Evolutionary conservation across 768 basidiomycete genomes (phyloP), one percentile per base, ranked within the genome.

Genomic region (Russula dissimulans): DNA sequence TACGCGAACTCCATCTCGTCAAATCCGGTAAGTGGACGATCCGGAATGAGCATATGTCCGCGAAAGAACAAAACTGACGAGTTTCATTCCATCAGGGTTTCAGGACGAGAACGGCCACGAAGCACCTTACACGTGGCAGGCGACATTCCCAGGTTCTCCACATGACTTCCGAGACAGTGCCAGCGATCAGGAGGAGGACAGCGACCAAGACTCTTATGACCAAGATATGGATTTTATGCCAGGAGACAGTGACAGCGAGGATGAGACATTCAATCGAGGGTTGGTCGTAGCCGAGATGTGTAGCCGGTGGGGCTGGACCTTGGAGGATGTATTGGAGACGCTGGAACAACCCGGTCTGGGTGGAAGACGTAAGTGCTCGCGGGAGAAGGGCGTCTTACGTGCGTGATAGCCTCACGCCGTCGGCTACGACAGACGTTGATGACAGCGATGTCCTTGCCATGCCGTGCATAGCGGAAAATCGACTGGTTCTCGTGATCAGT

Each of bases 401-500:
- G 50, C 49, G 12, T 63, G 59, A 62, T 57, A 54, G 50, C 56
- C 61, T 62, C 61, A 44, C 41, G 45, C 31, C 44, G 49, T 44
- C 61, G 46, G 39, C 47, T 53, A 36, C 17, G 61, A 39, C 45
- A 39, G 46, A 47, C 56, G 41, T 62, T 54, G 61, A 62, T 54
- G 61, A 62, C 44, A 48, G 56, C 31, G 44, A 43, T 54, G 56
- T 31, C 45, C 45, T 48, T 45, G 56, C 56, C 56, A 47, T 62
- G 61, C 61, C 61, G 61, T 52, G 56, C 61, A 62, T 62, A 52
- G 61, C 61, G 61, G 61, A 62, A 62, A 62, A 61, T 57, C 61
- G 61, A 62, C 61, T 57, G 48, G 46, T 39, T 53, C 51, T 32
- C 55, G 54, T 56, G 42, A 61, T 62, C 45, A 62, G 45, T 57